Conservation (phyloP, 306 rosid species). For the Carpinus viminea region DNA sequence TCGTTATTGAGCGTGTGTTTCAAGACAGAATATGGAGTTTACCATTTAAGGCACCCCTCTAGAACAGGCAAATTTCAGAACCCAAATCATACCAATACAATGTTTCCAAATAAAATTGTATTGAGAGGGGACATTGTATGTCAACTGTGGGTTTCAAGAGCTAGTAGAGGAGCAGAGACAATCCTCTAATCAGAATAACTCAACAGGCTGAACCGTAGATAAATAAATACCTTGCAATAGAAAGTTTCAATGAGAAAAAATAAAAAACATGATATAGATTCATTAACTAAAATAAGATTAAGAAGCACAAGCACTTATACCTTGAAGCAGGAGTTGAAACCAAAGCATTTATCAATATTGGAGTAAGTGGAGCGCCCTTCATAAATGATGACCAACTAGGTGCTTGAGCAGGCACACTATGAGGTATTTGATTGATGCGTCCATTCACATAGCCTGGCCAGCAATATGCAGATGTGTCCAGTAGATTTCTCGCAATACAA, state of each 20-base stretch:
- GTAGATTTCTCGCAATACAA: constrained; percentile 81
- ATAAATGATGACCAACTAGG: constrained; percentile 89
- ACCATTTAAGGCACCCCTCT: neutral
- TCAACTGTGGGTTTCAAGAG: neutral
- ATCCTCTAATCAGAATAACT: neutral
- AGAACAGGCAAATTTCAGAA: constrained; percentile 1
- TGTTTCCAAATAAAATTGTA: neutral
- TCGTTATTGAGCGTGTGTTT: constrained; percentile 16
- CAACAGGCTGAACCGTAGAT: neutral
- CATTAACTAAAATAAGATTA: constrained; percentile 6
- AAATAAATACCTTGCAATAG: neutral
- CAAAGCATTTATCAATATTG: constrained; percentile 66
- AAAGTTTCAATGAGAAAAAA: neutral
- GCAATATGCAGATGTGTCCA: constrained; percentile 80
- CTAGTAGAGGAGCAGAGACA: neutral
- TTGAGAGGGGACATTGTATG: neutral
- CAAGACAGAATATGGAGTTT: constrained; percentile 12
- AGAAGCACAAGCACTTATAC: constrained; percentile 39
- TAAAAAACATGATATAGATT: neutral
- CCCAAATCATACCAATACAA: neutral
- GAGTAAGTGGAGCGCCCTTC: constrained; percentile 76
- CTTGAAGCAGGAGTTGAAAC: constrained; percentile 92
- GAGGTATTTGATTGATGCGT: constrained; percentile 70
- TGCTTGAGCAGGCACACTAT: constrained; percentile 68
- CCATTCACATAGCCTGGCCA: constrained; percentile 95